Base-by-base conservation (phyloP, 2,329 filamentous ascomycete species). In the Talaromyces sp. region DNA sequence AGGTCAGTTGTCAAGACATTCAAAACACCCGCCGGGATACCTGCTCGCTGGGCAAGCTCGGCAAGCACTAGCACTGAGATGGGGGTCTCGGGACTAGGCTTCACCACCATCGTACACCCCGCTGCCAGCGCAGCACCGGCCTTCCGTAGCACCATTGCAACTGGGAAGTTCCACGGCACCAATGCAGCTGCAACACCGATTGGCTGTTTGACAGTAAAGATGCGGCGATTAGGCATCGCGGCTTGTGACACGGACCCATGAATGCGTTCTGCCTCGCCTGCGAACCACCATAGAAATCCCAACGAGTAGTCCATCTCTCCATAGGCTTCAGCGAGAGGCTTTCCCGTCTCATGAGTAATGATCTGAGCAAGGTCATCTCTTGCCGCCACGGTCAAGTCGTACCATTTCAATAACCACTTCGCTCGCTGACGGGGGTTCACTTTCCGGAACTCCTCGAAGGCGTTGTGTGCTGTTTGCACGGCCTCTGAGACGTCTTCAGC, bases 181-280 rank as follows among this genome's bases (percentile, higher is more conserved):
- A 90, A 73, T 0, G 86, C 87, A 0, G 81, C 86, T 0, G 82
- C 79, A 10, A 89, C 86, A 50, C 87, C 87, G 53, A 89, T 80
- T 0, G 87, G 87, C 70, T 90, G 87, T 75, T 92, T 92, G 61
- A 91, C 81, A 0, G 86, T 88, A 55, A 92, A 82, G 2, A 86
- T 79, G 11, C 88, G 79, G 5, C 88, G 77, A 29, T 84, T 83
- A 0, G 88, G 83, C 0, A 82, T 73, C 0, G 87, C 76, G 0
- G 86, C 80, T 0, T 79, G 77, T 41, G 83, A 81, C 4, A 87
- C 79, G 0, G 80, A 80, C 14, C 88, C 88, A 22, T 81, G 78
- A n/a, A 86, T 80, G 30, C 84, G 76, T 69, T 86, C 76, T 65
- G 82, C 83, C 62, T 86, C 83, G 2, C 83, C 83, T 0, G 79